Evolutionary conservation across 257 asterid species (phyloP).

Genomic region (Petunia axillaris): DNA sequence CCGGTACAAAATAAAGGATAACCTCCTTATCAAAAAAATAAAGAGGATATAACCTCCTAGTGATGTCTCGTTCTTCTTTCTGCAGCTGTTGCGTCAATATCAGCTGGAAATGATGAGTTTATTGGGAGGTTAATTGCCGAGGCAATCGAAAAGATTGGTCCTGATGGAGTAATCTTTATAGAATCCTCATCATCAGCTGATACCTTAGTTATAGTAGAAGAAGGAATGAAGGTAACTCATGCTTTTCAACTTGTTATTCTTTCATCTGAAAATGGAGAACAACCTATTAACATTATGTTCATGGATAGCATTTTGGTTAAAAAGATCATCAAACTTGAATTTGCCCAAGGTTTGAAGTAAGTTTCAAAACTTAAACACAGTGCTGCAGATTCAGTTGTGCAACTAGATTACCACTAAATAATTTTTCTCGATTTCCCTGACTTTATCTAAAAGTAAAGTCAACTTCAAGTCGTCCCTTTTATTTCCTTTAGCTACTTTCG

Average conservation of each 20-base stretch:
- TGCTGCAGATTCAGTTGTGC: not conserved
- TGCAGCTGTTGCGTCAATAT: slow-evolving; percentile 91
- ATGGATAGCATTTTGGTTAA: not conserved
- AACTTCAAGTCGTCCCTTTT: not conserved
- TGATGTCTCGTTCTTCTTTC: not conserved
- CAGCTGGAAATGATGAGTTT: slow-evolving; percentile 92
- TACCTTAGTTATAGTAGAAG: slow-evolving; percentile 77
- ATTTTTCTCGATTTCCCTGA: too few species aligned
- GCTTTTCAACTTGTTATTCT: not conserved
- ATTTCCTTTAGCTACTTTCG: not conserved
- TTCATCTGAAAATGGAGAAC: not conserved
- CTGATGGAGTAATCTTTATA: slow-evolving; percentile 79
- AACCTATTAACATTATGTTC: too few species aligned
- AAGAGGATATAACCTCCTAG: not conserved
- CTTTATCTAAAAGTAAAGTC: not conserved
- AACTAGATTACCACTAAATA: too few species aligned
- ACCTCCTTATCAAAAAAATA: too few species aligned
- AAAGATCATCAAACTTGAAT: not conserved
- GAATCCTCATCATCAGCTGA: slow-evolving; percentile 86
- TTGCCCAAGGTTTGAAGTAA: slow-evolving; percentile 15
- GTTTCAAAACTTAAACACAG: not conserved
- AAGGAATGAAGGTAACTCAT: slow-evolving; percentile 91
- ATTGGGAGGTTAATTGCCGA: slow-evolving; percentile 81
- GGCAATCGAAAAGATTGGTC: slow-evolving; percentile 88
- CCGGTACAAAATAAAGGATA: too few species aligned